Conservation (phyloP, 768 basidiomycete species). For the Trametes coccinea region DNA sequence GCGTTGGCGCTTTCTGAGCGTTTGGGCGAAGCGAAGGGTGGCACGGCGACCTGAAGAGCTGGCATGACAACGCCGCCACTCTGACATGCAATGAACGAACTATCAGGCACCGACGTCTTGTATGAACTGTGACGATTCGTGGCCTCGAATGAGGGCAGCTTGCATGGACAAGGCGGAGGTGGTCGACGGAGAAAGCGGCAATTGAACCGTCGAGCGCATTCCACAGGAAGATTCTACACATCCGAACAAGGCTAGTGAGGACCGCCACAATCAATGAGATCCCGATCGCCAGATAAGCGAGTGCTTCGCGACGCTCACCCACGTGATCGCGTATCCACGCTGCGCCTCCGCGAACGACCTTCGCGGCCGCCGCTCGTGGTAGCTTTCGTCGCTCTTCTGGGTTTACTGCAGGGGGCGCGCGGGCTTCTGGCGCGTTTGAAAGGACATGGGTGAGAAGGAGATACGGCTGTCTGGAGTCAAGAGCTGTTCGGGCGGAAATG, state of each 20-base stretch:
- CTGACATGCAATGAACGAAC: too few relatives aligned
- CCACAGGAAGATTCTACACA: constrained; percentile 1
- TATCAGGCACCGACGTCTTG: too few relatives aligned
- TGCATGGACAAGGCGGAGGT: too few relatives aligned
- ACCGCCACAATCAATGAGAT: constrained; percentile 9
- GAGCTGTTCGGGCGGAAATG: constrained; percentile 1
- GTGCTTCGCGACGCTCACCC: constrained; percentile 1
- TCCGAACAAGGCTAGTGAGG: background rate
- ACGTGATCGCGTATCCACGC: constrained; percentile 22
- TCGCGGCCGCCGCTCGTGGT: background rate
- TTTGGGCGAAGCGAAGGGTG: too few relatives aligned
- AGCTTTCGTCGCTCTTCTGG: background rate
- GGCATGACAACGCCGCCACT: too few relatives aligned
- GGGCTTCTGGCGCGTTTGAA: background rate
- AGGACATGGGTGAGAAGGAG: background rate
- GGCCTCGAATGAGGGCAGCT: too few relatives aligned
- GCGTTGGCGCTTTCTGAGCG: too few relatives aligned
- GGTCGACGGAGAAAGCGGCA: constrained; percentile 6
- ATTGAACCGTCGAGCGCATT: background rate
- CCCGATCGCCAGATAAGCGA: constrained; percentile 17
- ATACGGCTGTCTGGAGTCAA: background rate
- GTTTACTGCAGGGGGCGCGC: background rate
- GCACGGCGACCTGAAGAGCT: too few relatives aligned
- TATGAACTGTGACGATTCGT: too few relatives aligned
- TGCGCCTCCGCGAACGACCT: background rate